Evolutionary conservation across 148 eudicot genomes (phyloP).

Genomic region (Linanthus parryae): DNA sequence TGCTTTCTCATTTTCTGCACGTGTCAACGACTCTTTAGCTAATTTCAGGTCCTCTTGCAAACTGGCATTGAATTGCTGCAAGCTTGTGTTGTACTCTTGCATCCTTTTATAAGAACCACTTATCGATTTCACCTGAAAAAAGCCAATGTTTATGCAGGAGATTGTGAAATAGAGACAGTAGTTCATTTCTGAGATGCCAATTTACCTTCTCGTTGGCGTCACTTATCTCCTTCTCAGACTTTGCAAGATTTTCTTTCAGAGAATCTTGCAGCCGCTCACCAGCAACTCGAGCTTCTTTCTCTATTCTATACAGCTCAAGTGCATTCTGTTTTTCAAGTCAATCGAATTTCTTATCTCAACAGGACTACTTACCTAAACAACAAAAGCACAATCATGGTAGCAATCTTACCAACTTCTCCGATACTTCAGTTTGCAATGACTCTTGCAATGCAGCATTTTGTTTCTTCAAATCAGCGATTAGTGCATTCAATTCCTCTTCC

Average conservation of each 20-base stretch:
- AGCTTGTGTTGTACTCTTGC: slow-evolving; percentile 70
- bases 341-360: neutral
- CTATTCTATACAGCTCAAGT: slow-evolving; percentile 31
- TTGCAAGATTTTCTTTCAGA: slow-evolving; percentile 46
- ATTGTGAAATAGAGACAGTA: neutral
- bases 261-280: slow-evolving; percentile 40
- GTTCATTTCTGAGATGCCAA: neutral
- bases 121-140: slow-evolving; percentile 37
- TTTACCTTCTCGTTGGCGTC: slow-evolving; percentile 49
- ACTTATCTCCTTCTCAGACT: slow-evolving; percentile 40
- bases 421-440: slow-evolving; percentile 38
- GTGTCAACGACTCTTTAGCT: slow-evolving; percentile 46
- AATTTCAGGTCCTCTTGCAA: slow-evolving; percentile 62
- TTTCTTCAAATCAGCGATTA: slow-evolving; percentile 28
- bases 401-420: slow-evolving; percentile 46
- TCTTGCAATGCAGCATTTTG: slow-evolving; percentile 33
- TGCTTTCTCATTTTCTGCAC: slow-evolving; percentile 54
- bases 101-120: slow-evolving; percentile 60
- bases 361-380: neutral
- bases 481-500: slow-evolving; percentile 45
- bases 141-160: neutral
- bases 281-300: slow-evolving; percentile 50
- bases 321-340: slow-evolving; percentile 35
- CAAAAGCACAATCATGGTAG: too few relatives aligned
- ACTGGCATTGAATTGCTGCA: slow-evolving; percentile 64